Evolutionary conservation across 2,329 filamentous ascomycete genomes (phyloP), one percentile per base, ranked within the genome.

Genomic region (Penicillium digitatum): DNA sequence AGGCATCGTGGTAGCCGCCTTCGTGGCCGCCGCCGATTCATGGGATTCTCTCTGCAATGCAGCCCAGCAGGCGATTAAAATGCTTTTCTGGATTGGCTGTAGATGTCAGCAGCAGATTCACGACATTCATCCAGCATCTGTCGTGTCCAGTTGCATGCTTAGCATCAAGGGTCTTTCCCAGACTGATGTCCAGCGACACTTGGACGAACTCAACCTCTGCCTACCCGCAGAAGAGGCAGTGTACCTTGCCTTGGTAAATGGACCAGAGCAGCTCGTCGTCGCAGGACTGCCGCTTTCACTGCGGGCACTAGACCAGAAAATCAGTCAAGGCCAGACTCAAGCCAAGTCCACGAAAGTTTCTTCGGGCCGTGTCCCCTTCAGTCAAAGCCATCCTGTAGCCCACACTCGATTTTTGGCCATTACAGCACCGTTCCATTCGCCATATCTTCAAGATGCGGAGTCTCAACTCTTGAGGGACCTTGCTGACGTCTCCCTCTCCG

Each of bases 381-480:
- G 59, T n/a, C 61, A 67, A 38, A 65, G 73, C 22, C 71, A 68
- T 37, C 56, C 66, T 1, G 52, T 55, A n/a, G 40, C 69, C 29
- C 55, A 48, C 8, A 59, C 42, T 24, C 60, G 56, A 2, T 76
- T 74, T 47, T 60, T 77, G 14, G 73, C 74, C 2, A 73, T 76
- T 42, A 69, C 66, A 11, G 68, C 68, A 0, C 72, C 74, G 0
- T 76, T 74, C 42, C 74, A 77, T 55, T 72, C 66, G 31, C 54
- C 58, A 4, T 66, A 73, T 50, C 63, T 76, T 6, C 40, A 47
- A 37, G 55, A 56, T 2, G 68, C 67, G 9, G 56, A 60, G 6
- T 53, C 58, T n/a, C 54, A 27, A 46, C 3, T 62, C 67, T 24
- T 48, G 47, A 18, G 48, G 55, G 6, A 62, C 29, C 29, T 31